A percentile compares a stretch with the other conserved stretches of the same genome.
These are phyloP conservation scores for Syncephalis fuscata DNA, from an alignment of 371 early-diverging fungal species.

Conservation along the genomic window DNA sequence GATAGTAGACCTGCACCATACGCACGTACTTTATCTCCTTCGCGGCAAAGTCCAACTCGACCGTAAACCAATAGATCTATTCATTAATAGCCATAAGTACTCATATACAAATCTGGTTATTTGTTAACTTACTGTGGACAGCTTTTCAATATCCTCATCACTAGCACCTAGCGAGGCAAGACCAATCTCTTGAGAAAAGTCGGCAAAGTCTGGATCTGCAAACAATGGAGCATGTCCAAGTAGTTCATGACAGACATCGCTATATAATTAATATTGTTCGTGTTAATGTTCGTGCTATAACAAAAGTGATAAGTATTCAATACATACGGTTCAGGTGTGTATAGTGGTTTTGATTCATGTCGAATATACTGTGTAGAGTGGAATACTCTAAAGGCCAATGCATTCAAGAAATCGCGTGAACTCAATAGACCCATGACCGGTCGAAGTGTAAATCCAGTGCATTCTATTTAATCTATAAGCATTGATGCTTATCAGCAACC, in stretches of 20 bases:
- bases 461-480: conserved; percentile 25
- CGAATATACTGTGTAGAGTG: conserved; percentile 94
- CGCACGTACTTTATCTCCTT: conserved; percentile 63
- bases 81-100: no score
- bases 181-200: conserved; percentile 90
- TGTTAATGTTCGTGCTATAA: background rate
- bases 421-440: conserved; percentile 91
- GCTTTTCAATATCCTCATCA: conserved; percentile 76
- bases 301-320: background rate
- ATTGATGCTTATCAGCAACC: background rate
- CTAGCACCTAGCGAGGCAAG: conserved; percentile 83
- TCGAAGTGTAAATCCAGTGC: conserved; percentile 88
- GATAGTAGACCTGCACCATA: conserved; percentile 90
- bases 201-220: conserved; percentile 92
- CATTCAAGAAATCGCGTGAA: conserved; percentile 87
- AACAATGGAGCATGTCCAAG: conserved; percentile 76
- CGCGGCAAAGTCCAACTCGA: conserved; percentile 83
- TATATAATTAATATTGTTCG: background rate
- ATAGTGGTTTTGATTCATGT: conserved; percentile 76
- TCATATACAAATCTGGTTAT: no score
- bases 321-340: conserved; percentile 76
- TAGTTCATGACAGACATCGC: conserved; percentile 55
- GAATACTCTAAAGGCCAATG: conserved; percentile 92
- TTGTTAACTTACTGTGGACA: conserved; percentile 57
- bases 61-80: conserved; percentile 84